Percentiles rank a stretch among this genome's conserved stretches.
These are phyloP conservation scores for Podila verticillata DNA, from an alignment of 192 early-diverging fungal species.

Conservation along the genomic window DNA sequence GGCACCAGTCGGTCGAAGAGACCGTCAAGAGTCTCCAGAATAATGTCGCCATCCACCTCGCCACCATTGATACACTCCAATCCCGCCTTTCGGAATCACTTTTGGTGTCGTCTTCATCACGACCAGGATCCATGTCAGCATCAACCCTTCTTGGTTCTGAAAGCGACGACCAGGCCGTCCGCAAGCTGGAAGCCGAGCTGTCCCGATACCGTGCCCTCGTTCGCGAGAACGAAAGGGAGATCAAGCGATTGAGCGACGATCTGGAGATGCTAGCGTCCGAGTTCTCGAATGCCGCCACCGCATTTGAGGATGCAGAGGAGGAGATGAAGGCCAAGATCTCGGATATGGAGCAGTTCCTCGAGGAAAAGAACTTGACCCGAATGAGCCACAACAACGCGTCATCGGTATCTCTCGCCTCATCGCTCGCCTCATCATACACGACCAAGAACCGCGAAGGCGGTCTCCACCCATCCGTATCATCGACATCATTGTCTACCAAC, in stretches of 20 bases:
- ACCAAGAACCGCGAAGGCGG: conserved; percentile 10
- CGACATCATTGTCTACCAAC: background rate
- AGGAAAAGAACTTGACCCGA: conserved; percentile 12
- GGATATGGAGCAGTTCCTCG: conserved; percentile 37
- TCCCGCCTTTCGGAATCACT: conserved; percentile 13
- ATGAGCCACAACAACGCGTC: conserved; percentile 17
- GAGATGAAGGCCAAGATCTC: conserved; percentile 48
- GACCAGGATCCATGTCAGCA: conserved; percentile 21
- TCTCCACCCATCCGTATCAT: background rate
- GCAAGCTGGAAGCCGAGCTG: conserved; percentile 36
- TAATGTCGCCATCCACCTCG: conserved; percentile 9
- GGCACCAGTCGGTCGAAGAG: conserved; percentile 27
- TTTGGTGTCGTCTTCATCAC: conserved; percentile 6
- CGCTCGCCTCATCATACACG: conserved; percentile 16
- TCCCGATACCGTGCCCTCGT: conserved; percentile 34
- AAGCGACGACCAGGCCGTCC: conserved; percentile 23
- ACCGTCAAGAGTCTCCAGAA: conserved; percentile 25
- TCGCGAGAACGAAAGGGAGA: conserved; percentile 46
- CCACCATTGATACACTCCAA: conserved; percentile 28
- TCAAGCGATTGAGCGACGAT: conserved; percentile 47
- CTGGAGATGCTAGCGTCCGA: conserved; percentile 51
- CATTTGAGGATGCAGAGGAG: conserved; percentile 54
- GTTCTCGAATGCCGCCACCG: conserved; percentile 39
- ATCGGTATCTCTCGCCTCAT: conserved; percentile 20
- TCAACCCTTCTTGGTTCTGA: background rate